Conservation (phyloP, 2,329 filamentous ascomycete species). For the Botrytis fragariae region DNA sequence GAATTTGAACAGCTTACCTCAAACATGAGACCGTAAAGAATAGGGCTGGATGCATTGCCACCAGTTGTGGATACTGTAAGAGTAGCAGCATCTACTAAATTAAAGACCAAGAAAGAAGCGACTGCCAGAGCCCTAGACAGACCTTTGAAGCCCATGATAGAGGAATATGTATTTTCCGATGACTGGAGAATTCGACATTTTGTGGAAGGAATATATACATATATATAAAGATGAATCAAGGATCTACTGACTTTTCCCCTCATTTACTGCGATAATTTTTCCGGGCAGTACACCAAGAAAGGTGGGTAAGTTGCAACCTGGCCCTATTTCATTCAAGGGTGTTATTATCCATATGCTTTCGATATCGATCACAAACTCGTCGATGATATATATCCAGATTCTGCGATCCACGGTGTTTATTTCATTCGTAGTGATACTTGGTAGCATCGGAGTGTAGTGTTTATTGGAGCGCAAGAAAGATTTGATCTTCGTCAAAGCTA, state of each 20-base stretch:
- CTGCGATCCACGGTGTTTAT: background rate
- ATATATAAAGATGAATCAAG: background rate
- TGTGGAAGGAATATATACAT: background rate
- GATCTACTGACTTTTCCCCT: background rate
- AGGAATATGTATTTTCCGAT: background rate
- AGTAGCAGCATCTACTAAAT: conserved; percentile 6
- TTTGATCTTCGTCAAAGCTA: background rate
- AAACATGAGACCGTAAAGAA: conserved; percentile 28
- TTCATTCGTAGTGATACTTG: background rate
- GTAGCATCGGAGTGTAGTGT: too few relatives aligned
- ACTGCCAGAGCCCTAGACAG: background rate
- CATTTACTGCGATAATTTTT: background rate
- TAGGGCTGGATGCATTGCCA: conserved; percentile 27
- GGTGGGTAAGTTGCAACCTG: background rate
- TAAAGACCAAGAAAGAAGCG: background rate
- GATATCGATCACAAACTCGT: background rate
- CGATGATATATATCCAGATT: background rate
- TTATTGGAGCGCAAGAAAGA: background rate
- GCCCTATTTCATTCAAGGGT: background rate
- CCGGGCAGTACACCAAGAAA: too few relatives aligned
- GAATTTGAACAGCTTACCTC: conserved; percentile 19
- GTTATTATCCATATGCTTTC: background rate
- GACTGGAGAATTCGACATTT: background rate
- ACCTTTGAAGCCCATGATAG: background rate
- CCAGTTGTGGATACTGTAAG: conserved; percentile 24